Conservation (phyloP, 164 flowering plant genomes). For the Annona squamosa region DNA sequence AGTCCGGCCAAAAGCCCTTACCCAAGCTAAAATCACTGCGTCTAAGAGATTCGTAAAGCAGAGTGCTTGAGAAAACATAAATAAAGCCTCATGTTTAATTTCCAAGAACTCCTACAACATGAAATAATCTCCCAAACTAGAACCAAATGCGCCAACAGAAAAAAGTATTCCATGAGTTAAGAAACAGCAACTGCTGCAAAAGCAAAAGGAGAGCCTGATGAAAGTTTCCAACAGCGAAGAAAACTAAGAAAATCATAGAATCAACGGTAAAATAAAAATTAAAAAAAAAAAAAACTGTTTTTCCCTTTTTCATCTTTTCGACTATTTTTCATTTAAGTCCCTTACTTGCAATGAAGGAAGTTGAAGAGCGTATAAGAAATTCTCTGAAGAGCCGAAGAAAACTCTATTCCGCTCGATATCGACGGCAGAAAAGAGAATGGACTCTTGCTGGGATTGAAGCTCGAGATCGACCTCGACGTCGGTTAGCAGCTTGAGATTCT, state of each 20-base stretch:
- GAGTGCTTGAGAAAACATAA: no score
- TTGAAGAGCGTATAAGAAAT: conserved; percentile 47
- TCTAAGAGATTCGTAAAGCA: no score
- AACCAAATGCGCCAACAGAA: neutral
- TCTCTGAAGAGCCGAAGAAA: conserved; percentile 79
- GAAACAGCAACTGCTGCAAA: neutral
- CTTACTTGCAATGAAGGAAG: conserved; percentile 55
- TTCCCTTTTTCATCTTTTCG: neutral
- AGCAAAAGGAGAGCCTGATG: neutral
- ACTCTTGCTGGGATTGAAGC: conserved; percentile 49
- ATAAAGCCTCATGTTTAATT: neutral
- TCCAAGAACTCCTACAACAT: neutral
- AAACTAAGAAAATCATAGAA: neutral
- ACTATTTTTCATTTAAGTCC: neutral
- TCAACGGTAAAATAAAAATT: no score
- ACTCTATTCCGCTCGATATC: conserved; percentile 79
- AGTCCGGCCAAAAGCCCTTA: no score
- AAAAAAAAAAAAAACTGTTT: no score
- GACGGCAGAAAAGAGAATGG: conserved; percentile 44
- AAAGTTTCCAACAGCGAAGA: neutral
- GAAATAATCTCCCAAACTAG: neutral
- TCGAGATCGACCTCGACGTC: conserved; percentile 36
- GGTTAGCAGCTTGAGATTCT: conserved; percentile 64
- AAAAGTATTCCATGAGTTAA: no score
- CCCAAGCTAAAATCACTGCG: no score